Evolutionary conservation across 352 stramenopile species (phyloP).

Genomic region (Thalassiosira sp.): DNA sequence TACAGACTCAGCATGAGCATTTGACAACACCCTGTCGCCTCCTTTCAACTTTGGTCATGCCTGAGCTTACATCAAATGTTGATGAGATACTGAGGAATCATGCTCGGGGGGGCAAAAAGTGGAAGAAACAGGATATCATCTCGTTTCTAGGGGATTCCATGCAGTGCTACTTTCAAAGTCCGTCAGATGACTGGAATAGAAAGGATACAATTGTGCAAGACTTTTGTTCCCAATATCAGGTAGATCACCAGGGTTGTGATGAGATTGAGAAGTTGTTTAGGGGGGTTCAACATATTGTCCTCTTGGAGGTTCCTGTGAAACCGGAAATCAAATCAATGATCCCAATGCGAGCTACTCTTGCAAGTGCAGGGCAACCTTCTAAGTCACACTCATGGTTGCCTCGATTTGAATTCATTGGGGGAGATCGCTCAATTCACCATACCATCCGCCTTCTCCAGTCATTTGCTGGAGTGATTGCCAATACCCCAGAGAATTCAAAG

Average conservation of each 20-base stretch:
- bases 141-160: constrained; percentile 59
- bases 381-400: constrained; percentile 40
- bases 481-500: neutral
- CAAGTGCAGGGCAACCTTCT: constrained; percentile 8
- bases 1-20: constrained; percentile 47
- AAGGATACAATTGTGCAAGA: constrained; percentile 36
- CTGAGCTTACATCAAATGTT: constrained; percentile 39
- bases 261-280: constrained; percentile 35
- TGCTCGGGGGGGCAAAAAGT: constrained; percentile 20
- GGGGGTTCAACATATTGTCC: constrained; percentile 8
- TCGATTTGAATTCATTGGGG: constrained; percentile 37
- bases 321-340: constrained; percentile 4
- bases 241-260: constrained; percentile 18
- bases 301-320: constrained; percentile 39
- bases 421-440: constrained; percentile 45
- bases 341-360: neutral
- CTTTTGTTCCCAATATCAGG: constrained; percentile 48
- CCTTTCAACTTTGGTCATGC: constrained; percentile 39
- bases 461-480: constrained; percentile 37
- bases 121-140: constrained; percentile 27
- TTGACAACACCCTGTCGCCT: constrained; percentile 54
- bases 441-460: constrained; percentile 56
- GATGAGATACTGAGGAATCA: constrained; percentile 31
- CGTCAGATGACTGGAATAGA: constrained; percentile 32
- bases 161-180: constrained; percentile 41